A percentile compares a stretch with the other conserved stretches of the same genome.
phyloP scores from a whole-genome alignment of 768 basidiomycete genomes.

The Pseudohyphozyma bogoriensis region DNA sequence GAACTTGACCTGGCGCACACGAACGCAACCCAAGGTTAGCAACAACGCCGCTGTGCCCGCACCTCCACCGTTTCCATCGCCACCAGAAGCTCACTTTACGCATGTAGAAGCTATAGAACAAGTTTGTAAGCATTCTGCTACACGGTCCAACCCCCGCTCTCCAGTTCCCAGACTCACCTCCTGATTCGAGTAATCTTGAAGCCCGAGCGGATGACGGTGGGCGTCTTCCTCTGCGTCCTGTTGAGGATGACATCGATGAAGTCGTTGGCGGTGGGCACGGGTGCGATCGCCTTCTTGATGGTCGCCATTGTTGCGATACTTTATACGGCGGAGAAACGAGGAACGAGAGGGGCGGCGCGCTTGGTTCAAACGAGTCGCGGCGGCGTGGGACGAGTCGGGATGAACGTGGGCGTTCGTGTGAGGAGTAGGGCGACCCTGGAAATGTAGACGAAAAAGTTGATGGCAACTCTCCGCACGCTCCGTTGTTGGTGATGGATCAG shows the following conservation, averaged over 20 bases:
- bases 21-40: background rate
- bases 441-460: too few relatives aligned
- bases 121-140: background rate
- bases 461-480: too few relatives aligned
- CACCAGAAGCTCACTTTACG: conserved; percentile 45
- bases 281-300: conserved; percentile 76
- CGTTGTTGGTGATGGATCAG: too few relatives aligned
- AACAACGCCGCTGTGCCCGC: too few relatives aligned
- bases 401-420: too few relatives aligned
- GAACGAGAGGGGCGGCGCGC: too few relatives aligned
- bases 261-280: conserved; percentile 92
- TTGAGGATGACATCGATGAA: conserved; percentile 80
- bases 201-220: conserved; percentile 98
- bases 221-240: conserved; percentile 93
- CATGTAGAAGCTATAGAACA: conserved; percentile 53
- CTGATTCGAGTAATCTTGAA: conserved; percentile 99
- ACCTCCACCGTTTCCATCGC: background rate
- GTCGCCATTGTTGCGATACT: conserved; percentile 8
- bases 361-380: too few relatives aligned
- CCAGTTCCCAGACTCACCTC: conserved; percentile 37
- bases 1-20: conserved; percentile 67
- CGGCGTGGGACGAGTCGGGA: too few relatives aligned
- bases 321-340: too few relatives aligned
- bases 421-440: too few relatives aligned
- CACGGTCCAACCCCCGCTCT: background rate